Evolutionary conservation across 208 protist genomes (phyloP).

Genomic region (Leishmania turanica): DNA sequence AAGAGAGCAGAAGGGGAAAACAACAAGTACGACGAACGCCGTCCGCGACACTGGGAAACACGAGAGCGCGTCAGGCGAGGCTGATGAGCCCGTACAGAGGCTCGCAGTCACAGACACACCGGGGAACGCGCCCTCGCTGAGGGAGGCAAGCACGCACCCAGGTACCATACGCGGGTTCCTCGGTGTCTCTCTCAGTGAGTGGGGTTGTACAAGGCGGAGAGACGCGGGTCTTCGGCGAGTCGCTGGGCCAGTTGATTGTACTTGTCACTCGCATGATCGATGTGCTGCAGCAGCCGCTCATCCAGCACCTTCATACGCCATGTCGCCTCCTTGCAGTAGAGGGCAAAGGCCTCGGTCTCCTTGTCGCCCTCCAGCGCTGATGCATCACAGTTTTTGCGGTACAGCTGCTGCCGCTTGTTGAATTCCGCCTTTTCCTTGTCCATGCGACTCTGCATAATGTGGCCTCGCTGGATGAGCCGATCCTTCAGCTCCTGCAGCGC

Average conservation of each 20-base stretch:
- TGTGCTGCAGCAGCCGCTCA: constrained; percentile 85
- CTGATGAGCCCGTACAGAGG: background rate
- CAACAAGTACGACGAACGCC: background rate
- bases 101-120: background rate
- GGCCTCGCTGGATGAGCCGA: constrained; percentile 87
- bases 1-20: background rate
- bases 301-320: constrained; percentile 92
- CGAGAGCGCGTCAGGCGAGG: background rate
- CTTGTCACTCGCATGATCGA: constrained; percentile 85
- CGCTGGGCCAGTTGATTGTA: constrained; percentile 81
- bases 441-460: constrained; percentile 92
- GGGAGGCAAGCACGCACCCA: background rate
- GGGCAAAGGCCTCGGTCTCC: constrained; percentile 84
- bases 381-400: constrained; percentile 72
- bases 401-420: constrained; percentile 64
- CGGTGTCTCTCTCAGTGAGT: background rate
- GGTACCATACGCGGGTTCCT: background rate
- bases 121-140: background rate
- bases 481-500: constrained; percentile 89
- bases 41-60: background rate
- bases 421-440: constrained; percentile 91
- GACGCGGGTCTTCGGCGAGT: constrained; percentile 74
- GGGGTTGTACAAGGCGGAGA: constrained; percentile 59
- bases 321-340: constrained; percentile 90
- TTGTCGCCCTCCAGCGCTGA: constrained; percentile 66